Evolutionary conservation across 1,284 basidiomycete genomes (phyloP).

Genomic region (Tilletia setariae): DNA sequence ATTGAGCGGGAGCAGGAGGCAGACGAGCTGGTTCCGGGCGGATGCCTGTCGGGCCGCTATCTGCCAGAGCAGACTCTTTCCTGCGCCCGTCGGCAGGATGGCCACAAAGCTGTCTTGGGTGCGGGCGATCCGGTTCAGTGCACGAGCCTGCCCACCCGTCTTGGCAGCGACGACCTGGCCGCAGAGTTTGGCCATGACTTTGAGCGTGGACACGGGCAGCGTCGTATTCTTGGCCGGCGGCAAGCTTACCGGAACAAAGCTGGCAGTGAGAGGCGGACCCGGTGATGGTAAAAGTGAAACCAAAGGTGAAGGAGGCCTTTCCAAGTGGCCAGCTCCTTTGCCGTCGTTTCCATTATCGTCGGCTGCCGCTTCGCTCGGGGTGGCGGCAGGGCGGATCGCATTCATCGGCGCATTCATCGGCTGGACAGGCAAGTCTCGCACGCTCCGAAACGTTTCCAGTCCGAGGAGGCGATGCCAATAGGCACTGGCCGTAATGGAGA

Average conservation of each 20-base stretch:
- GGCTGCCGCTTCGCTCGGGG: no score
- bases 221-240: not conserved
- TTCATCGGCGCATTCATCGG: no score
- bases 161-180: not conserved
- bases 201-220: not conserved
- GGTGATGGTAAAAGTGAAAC: not conserved
- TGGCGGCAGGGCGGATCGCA: no score
- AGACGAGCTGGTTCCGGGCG: not conserved
- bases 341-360: not conserved
- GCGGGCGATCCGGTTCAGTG: not conserved
- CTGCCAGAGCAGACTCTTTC: not conserved
- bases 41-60: not conserved
- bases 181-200: not conserved
- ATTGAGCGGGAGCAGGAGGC: not conserved
- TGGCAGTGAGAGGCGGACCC: not conserved
- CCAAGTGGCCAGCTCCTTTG: not conserved
- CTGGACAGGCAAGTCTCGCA: no score
- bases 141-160: not conserved
- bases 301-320: not conserved
- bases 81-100: not conserved
- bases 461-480: not conserved
- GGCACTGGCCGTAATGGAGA: not conserved
- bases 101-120: not conserved
- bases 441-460: no score
- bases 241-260: no score